Base-by-base conservation (phyloP, 305 asterid species). In the Plantago coronopus region DNA sequence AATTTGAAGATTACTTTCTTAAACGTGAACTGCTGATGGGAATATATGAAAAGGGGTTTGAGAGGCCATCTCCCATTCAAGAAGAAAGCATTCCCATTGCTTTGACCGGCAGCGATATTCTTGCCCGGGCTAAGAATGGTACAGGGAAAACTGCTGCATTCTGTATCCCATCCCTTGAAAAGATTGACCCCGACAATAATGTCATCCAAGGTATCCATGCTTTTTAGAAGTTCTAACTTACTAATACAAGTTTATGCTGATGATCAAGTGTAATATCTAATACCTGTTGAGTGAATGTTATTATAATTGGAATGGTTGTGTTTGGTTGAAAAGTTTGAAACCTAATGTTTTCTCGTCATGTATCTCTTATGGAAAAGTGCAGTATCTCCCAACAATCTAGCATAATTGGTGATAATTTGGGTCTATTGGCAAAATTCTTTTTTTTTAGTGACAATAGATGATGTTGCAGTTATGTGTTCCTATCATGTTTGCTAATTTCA, bases 141-240 rank as follows among this genome's bases (percentile, higher is more conserved):
- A 79, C 79, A 0, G 81, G 81, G 64, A 79, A 75, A 65, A 79
- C 81, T 46, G 84, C 79, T 70, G 84, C 84, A 68, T 79, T 79
- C 40, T 75, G 81, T 72, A 72, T 79, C 66, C 84, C 84, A 34
- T 68, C 78, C 13, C 63, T 79, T 54, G 81, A 79, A 58, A 79
- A 72, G 70, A 72, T 79, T 67, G 81, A 79, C 67, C 59, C 76
- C 60, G 81, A 75, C 64, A 65, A 48, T 54, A 79, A 72, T 62
- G 75, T 49, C 47, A 79, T 79, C 68, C 84, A 79, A 75, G 84
- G 84, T 79, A 54, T 42, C 4, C 48, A 34, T 57, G 48, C 61
- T 3, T 60, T 27, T 15, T 34, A 6, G 54, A 37, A 4, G 34
- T 44, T 27, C 40, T 44, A 42, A 25, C 15, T 34, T n/a, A 16